Evolutionary conservation across 2,329 filamentous ascomycete genomes (phyloP).

Genomic region (Paramyrothecium sp.): DNA sequence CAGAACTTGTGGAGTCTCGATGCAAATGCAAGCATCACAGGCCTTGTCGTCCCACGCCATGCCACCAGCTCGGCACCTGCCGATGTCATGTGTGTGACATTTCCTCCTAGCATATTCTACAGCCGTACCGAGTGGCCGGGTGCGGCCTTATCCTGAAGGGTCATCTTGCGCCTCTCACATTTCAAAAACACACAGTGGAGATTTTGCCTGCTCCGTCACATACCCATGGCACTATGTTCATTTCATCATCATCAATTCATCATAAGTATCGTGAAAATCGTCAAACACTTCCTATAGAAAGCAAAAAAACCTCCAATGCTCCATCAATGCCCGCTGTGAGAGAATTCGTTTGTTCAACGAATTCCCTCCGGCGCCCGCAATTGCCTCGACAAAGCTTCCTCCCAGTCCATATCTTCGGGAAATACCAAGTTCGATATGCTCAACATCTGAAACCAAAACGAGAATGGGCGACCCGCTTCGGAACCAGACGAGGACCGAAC

Average conservation of each 20-base stretch:
- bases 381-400: background rate
- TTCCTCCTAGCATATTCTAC: background rate
- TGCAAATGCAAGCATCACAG: background rate
- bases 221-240: background rate
- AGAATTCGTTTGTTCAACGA: background rate
- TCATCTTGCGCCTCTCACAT: too few species aligned
- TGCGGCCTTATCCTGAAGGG: background rate
- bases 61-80: background rate
- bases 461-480: too few species aligned
- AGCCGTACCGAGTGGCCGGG: background rate
- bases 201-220: too few species aligned
- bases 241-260: background rate
- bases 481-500: too few species aligned
- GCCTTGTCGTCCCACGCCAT: background rate
- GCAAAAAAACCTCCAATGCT: background rate
- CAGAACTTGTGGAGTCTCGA: background rate
- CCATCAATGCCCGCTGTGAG: background rate
- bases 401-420: background rate
- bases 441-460: too few species aligned
- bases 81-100: background rate
- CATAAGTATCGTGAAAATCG: background rate
- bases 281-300: background rate
- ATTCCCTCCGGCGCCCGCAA: background rate
- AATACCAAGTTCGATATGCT: background rate
- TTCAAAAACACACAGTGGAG: too few species aligned